These are phyloP conservation scores for Globisporangium mamillatum DNA, from an alignment of 352 stramenopile species.

Conservation along the genomic window DNA sequence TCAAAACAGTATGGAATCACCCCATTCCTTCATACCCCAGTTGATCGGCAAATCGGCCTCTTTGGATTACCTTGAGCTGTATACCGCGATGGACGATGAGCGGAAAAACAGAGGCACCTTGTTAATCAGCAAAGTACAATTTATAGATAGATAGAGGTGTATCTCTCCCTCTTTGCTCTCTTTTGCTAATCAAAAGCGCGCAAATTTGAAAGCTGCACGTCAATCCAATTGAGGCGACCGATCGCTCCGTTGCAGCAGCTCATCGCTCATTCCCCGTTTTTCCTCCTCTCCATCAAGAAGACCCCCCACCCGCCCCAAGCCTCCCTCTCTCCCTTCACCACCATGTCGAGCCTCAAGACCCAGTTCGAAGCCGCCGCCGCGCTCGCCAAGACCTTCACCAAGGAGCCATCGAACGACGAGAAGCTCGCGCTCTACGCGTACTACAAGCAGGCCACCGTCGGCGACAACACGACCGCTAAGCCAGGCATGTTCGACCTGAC, in stretches of 20 bases:
- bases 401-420: conserved; percentile 82
- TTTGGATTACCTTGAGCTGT: too few species aligned
- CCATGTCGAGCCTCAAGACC: conserved; percentile 82
- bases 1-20: too few species aligned
- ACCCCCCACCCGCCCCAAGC: background rate
- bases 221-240: background rate
- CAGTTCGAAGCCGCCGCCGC: conserved; percentile 83
- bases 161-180: too few species aligned
- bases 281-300: conserved; percentile 16
- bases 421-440: conserved; percentile 89
- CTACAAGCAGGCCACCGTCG: conserved; percentile 89
- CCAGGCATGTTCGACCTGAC: conserved; percentile 87
- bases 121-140: too few species aligned
- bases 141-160: too few species aligned
- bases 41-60: too few species aligned
- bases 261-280: conserved; percentile 14
- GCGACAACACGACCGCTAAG: conserved; percentile 80
- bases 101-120: too few species aligned
- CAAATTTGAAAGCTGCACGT: conserved; percentile 4
- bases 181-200: too few species aligned
- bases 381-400: conserved; percentile 79
- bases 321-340: background rate
- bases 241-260: background rate
- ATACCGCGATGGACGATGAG: too few species aligned
- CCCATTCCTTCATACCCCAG: too few species aligned